Base-by-base conservation (phyloP, 768 basidiomycete species). In the Lepiota venenata region DNA sequence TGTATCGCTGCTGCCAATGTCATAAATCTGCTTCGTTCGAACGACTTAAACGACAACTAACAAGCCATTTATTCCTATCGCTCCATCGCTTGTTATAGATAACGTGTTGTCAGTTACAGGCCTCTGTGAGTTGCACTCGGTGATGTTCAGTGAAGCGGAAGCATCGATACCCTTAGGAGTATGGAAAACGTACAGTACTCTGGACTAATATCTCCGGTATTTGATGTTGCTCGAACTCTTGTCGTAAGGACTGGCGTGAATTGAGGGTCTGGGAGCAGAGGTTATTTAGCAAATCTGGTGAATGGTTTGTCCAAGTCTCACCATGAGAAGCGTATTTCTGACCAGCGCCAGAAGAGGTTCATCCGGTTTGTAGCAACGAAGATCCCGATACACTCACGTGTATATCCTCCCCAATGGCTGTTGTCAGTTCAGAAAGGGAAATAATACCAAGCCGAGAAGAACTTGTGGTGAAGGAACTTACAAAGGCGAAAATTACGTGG, bases 401-500 rank as follows among this genome's bases (percentile, higher is more conserved):
- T 68, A 68, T 49, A 68, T 66, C 22, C 67, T 56, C 27, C 65
- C 67, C 61, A 66, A 55, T 1, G 67, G 67, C 65, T 66, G 49
- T 15, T 12, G 11, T 18, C 14, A 18, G 35, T 52, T 18, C 38
- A 4, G 20, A 21, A 27, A 16, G 29, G 9, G 7, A n/a, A 22
- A 35, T 52, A 42, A 18, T 22, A 21, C 32, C 15, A 32, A 4
- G 8, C 47, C 3, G 27, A 1, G 39, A 22, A 4, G 11, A 2
- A 46, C 35, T 4, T 44, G 37, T 9, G 39, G 18, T 20, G 12
- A 47, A 5, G 20, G 3, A 18, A 61, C 68, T 37, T 32, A 69
- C 68, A 38, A 69, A 66, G 35, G 68, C 67, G 48, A 69, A 69
- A 10, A 69, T 63, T 15, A 66, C 64, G 57, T 69, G 68, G 35